Evolutionary conservation across 2,329 filamentous ascomycete genomes (phyloP), one percentile per base, ranked within the genome.

Genomic region (Penicillium aurantiogriseum): DNA sequence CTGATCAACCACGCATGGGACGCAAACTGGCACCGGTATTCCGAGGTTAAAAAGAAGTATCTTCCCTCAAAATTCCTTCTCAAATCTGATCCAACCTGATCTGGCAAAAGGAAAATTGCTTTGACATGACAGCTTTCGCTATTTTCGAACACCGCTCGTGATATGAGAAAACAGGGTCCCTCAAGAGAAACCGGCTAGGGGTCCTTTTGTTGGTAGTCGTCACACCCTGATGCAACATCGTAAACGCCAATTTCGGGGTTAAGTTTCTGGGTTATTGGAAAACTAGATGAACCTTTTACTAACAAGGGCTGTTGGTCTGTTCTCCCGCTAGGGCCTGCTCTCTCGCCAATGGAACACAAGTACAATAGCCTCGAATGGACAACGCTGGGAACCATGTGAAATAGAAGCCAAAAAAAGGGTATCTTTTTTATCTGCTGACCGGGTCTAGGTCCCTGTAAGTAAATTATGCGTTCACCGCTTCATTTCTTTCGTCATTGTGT

Each of bases 1-100:
- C 69, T 73, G 71, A 72, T 73, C 68, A 68, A 68, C 67, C 66
- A 63, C 58, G 67, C 67, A 70, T 69, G 62, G 61, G 62, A 61
- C 52, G 49, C 55, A 57, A 59, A 63, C 57, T 56, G 56, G 53
- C 51, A 57, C 51, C 44, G 23, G 31, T 33, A 46, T 29, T 36
- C 19, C 29, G 36, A 42, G 36, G 49, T 59, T 46, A 45, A 57
- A 55, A 59, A 53, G 60, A 51, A 53, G 35, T 45, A 51, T 23
- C 29, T 59, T 53, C 52, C 56, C 39, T 45, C 48, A n/a, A 15
- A 25, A 19, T 39, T 27, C n/a, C 27, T 45, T 19, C 43, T 19
- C 25, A 15, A 35, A 25, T 53, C 35, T 45, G 49, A 51, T 46
- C n/a, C 33, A 43, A 36, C 11, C 40, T 25, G 27, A 51, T 40